Evolutionary conservation across 1,139 yeast genomes (phyloP).

Genomic region (Candida sanyaensis): DNA sequence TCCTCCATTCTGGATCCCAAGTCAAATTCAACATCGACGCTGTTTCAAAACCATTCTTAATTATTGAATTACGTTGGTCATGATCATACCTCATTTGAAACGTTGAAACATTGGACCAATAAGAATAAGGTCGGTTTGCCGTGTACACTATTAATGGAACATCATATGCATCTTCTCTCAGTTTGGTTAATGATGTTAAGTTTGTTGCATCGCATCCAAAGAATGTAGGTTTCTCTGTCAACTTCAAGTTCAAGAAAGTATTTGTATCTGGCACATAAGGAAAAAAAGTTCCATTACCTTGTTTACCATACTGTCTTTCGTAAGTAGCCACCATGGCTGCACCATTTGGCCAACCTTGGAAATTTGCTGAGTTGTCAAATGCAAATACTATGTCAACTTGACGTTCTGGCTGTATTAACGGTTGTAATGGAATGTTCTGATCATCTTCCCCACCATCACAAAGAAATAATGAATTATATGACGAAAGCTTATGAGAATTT

Average conservation of each 20-base stretch:
- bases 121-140: constrained; percentile 75
- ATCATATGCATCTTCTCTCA: constrained; percentile 29
- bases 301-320: constrained; percentile 47
- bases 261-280: constrained; percentile 41
- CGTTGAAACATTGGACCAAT: constrained; percentile 70
- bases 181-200: constrained; percentile 47
- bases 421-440: constrained; percentile 78
- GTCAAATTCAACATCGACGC: constrained; percentile 74
- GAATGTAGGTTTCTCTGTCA: constrained; percentile 35
- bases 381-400: constrained; percentile 77
- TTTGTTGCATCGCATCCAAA: constrained; percentile 51
- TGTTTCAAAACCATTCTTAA: constrained; percentile 78
- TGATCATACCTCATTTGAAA: constrained; percentile 63
- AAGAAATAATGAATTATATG: constrained; percentile 51
- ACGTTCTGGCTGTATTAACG: constrained; percentile 71
- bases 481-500: constrained; percentile 20
- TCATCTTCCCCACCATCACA: constrained; percentile 89
- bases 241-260: constrained; percentile 27
- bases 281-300: constrained; percentile 41
- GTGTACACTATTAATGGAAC: constrained; percentile 84
- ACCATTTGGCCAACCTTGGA: constrained; percentile 78
- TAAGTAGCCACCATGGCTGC: constrained; percentile 61
- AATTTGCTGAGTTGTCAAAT: constrained; percentile 84
- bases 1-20: constrained; percentile 67
- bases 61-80: constrained; percentile 58